Evolutionary conservation across 345 rosid genomes (phyloP), one percentile per base, ranked within the genome.

Genomic region (Nasturtium officinale): DNA sequence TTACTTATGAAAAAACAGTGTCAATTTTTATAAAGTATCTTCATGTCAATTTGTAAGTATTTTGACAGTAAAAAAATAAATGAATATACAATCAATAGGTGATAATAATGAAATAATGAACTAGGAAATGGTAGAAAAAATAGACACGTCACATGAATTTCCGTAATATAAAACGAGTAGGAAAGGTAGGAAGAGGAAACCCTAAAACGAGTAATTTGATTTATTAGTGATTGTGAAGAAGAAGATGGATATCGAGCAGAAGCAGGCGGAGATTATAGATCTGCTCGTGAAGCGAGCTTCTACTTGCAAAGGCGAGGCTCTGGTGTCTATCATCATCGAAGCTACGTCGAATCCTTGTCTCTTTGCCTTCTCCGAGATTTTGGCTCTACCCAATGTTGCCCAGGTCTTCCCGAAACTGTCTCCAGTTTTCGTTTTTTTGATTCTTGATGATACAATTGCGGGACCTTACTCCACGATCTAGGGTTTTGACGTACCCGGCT

Each of bases 211-310:
- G 48, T 2, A n/a, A n/a, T 2, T 43, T 43, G 18, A 43, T 43
- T 15, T 8, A 5, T 15, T 8, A 5, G 2, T 48, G 25, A 20
- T 48, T 9, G 15, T 18, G 35, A 52, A 10, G n/a, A 60, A 23
- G 58, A 82, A 26, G 58, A 82, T 78, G 86, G 86, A 84, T 69
- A 77, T 77, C 23, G 83, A 86, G 70, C 77, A 79, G 57, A 75
- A 56, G 28, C 86, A 86, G 72, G 77, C 76, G 26, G 77, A 70
- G 52, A 12, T 77, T 1, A 81, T 86, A 23, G 75, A 79, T 20
- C 67, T 64, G 28, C 80, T 80, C 29, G 80, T 84, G 35, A 26
- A 60, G 33, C 81, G 74, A 73, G 83, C 85, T 25, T 72, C 83
- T 16, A 35, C 78, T 20, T 65, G 64, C 35, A 26, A 32, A 9